Evolutionary conservation across 176 grass and related monocot species (phyloP).

Genomic region (Lolium perenne): DNA sequence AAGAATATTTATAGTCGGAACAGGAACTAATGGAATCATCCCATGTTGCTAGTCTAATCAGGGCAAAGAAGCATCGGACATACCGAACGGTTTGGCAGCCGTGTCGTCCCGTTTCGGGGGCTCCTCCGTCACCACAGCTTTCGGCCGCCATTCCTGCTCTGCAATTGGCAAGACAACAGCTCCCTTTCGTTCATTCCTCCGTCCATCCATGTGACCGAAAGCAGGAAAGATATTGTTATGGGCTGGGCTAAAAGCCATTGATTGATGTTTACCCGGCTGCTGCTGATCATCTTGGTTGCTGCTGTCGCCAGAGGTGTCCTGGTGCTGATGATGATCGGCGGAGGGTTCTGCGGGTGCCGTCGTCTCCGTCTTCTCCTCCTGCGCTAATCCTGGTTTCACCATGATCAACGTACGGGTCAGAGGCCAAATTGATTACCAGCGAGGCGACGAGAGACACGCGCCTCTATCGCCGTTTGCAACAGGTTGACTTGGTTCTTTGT

Average conservation of each 20-base stretch:
- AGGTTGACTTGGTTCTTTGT: slow-evolving; percentile 8
- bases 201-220: too few species aligned
- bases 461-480: background rate
- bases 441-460: background rate
- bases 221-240: too few species aligned
- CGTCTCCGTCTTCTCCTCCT: background rate
- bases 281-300: background rate
- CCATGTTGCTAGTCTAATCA: background rate
- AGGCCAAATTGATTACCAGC: background rate
- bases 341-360: background rate
- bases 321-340: background rate
- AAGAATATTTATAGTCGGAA: background rate
- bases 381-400: background rate
- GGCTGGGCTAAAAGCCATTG: background rate
- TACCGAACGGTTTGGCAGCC: slow-evolving; percentile 53
- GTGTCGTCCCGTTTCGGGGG: slow-evolving; percentile 30
- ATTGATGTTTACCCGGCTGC: background rate
- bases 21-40: background rate
- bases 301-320: background rate
- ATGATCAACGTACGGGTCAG: background rate
- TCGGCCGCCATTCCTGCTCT: slow-evolving; percentile 48
- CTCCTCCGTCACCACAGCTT: background rate
- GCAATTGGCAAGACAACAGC: slow-evolving; percentile 29
- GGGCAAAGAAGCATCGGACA: slow-evolving; percentile 2
- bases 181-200: background rate